phyloP scores from a whole-genome alignment of 2,329 filamentous ascomycete genomes.

The Ophiostoma sp. region DNA sequence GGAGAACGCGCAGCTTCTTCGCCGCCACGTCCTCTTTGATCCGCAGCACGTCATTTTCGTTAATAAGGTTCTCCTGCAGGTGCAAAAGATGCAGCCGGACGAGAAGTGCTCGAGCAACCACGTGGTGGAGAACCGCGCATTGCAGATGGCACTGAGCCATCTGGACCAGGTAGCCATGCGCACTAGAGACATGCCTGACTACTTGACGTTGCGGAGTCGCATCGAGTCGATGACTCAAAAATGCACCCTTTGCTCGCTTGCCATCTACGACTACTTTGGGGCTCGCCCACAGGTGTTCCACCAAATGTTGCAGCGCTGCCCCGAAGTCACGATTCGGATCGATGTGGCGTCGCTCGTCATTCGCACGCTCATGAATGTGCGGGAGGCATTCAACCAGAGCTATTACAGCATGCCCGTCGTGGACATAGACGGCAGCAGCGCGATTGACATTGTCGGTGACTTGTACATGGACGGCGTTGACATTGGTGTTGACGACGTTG shows the following conservation, averaged over 20 bases:
- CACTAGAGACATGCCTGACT: constrained; percentile 61
- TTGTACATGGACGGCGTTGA: neutral
- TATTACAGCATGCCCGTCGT: constrained; percentile 38
- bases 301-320: constrained; percentile 59
- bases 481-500: neutral
- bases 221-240: constrained; percentile 46
- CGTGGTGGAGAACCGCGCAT: constrained; percentile 44
- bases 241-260: constrained; percentile 52
- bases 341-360: constrained; percentile 50
- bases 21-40: constrained; percentile 76
- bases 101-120: constrained; percentile 47
- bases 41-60: constrained; percentile 64
- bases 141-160: constrained; percentile 57
- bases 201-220: constrained; percentile 43
- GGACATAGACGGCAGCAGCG: constrained; percentile 30
- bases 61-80: constrained; percentile 53
- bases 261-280: constrained; percentile 58
- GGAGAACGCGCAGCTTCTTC: constrained; percentile 69
- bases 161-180: constrained; percentile 71
- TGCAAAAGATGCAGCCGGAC: constrained; percentile 44
- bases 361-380: constrained; percentile 49
- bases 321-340: constrained; percentile 51
- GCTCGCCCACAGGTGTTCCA: constrained; percentile 53
- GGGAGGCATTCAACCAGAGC: constrained; percentile 41
- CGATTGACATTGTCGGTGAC: neutral